These are phyloP conservation scores for Dendryphion nanum DNA, from an alignment of 2,329 filamentous ascomycete species.

Conservation along the genomic window DNA sequence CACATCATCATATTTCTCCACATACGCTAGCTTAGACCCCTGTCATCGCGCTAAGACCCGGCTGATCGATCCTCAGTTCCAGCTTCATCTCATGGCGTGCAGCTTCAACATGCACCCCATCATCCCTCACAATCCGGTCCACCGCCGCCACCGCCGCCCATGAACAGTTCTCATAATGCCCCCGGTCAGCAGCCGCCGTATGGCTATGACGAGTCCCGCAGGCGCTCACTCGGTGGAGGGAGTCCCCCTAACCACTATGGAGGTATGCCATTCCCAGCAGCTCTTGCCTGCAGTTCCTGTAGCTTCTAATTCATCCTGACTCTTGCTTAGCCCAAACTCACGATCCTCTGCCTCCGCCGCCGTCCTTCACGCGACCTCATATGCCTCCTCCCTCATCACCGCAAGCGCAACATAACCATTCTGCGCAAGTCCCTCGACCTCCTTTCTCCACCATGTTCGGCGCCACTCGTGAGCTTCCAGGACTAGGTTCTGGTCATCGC, in stretches of 20 bases:
- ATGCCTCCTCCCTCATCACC: conserved; percentile 53
- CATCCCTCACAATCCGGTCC: conserved; percentile 28
- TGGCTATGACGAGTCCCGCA: conserved; percentile 43
- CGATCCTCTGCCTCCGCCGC: conserved; percentile 40
- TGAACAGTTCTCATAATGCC: conserved; percentile 29
- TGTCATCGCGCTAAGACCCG: conserved; percentile 5
- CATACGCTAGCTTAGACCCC: conserved; percentile 14
- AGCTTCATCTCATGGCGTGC: conserved; percentile 30
- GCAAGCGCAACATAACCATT: conserved; percentile 39
- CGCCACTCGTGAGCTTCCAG: conserved; percentile 55
- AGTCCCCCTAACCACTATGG: conserved; percentile 33
- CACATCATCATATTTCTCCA: conserved; percentile 11
- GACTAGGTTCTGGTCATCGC: conserved; percentile 51
- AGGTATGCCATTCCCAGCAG: conserved; percentile 29
- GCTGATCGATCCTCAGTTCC: conserved; percentile 17
- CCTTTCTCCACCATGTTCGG: conserved; percentile 46
- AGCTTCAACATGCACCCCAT: conserved; percentile 26
- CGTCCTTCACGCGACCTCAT: conserved; percentile 43
- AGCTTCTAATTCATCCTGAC: neutral
- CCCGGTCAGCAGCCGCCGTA: conserved; percentile 39
- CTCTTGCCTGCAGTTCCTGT: conserved; percentile 20
- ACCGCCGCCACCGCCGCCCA: conserved; percentile 33
- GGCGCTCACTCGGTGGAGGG: conserved; percentile 43
- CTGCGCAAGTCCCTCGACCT: conserved; percentile 43
- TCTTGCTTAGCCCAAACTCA: conserved; percentile 31